Conservation (phyloP, 1,139 yeast species). For the Ashbya aceris region DNA sequence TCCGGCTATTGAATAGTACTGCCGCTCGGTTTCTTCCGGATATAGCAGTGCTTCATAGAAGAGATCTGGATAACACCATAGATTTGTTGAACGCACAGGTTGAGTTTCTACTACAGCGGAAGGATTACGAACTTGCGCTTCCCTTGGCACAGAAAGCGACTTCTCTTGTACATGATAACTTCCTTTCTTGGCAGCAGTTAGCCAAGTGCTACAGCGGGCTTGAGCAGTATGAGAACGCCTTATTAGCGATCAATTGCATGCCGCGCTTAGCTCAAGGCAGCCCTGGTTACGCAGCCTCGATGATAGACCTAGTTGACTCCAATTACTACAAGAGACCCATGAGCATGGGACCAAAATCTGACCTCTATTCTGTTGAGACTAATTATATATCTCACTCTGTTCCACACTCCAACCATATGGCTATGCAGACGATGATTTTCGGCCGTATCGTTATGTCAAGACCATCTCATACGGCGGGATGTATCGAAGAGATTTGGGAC, state of each 20-base stretch:
- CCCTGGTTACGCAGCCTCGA: conserved; percentile 14
- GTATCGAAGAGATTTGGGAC: conserved; percentile 44
- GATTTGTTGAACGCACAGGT: conserved; percentile 54
- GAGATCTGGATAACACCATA: conserved; percentile 49
- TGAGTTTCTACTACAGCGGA: conserved; percentile 57
- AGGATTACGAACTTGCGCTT: conserved; percentile 62
- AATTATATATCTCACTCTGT: conserved; percentile 44
- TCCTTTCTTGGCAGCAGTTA: conserved; percentile 70
- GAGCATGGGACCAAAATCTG: conserved; percentile 36
- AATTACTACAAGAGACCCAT: conserved; percentile 25
- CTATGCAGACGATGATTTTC: conserved; percentile 30
- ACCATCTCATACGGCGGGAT: conserved; percentile 59
- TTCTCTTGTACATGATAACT: conserved; percentile 75
- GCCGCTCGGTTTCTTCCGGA: conserved; percentile 26
- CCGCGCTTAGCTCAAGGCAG: conserved; percentile 40
- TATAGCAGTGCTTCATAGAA: conserved; percentile 8
- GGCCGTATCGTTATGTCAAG: conserved; percentile 48
- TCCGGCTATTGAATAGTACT: conserved; percentile 49
- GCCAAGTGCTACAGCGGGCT: conserved; percentile 63
- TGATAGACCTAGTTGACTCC: conserved; percentile 11
- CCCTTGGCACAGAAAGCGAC: conserved; percentile 68
- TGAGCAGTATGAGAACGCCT: conserved; percentile 66
- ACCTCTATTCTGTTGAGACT: conserved; percentile 51
- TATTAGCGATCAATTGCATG: conserved; percentile 77
- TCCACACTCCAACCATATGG: conserved; percentile 20